Conservation (phyloP, 306 rosid genomes). For the Prinsepia uniflora region DNA sequence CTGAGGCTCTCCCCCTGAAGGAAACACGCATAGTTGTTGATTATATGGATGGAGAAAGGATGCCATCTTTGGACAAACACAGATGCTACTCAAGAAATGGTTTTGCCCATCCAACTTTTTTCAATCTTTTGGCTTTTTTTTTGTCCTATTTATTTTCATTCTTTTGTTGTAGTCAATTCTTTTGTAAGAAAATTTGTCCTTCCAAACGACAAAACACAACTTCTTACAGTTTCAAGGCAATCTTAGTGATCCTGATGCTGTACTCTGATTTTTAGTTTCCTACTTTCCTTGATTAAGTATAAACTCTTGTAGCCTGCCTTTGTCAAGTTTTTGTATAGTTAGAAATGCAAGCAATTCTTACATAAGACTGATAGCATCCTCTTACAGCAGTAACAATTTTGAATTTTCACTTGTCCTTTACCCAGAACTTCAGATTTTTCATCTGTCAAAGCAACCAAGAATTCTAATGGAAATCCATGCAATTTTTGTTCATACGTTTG, state of each 20-base stretch:
- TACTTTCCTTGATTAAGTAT: background rate
- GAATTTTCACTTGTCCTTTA: too few relatives aligned
- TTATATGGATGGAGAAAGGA: background rate
- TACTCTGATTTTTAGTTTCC: background rate
- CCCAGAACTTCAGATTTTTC: too few relatives aligned
- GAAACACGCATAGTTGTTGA: constrained; percentile 3
- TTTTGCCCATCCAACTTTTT: constrained; percentile 17
- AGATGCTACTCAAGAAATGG: constrained; percentile 17
- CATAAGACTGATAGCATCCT: background rate
- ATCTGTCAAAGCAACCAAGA: too few relatives aligned
- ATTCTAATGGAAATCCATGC: too few relatives aligned
- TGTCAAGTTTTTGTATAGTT: background rate
- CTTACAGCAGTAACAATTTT: too few relatives aligned
- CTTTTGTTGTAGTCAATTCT: constrained; percentile 45
- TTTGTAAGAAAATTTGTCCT: constrained; percentile 57
- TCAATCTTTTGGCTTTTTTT: constrained; percentile 18
- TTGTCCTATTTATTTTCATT: constrained; percentile 26
- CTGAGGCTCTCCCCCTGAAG: constrained; percentile 22
- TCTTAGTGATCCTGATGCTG: constrained; percentile 20
- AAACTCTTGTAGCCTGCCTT: background rate
- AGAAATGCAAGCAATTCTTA: background rate
- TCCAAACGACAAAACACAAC: constrained; percentile 31
- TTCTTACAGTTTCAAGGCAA: constrained; percentile 19
- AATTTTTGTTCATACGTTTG: too few relatives aligned
- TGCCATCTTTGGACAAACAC: constrained; percentile 13